phyloP scores from a whole-genome alignment of 805 yeast genomes.

The Diddensiella santjacobensis region DNA sequence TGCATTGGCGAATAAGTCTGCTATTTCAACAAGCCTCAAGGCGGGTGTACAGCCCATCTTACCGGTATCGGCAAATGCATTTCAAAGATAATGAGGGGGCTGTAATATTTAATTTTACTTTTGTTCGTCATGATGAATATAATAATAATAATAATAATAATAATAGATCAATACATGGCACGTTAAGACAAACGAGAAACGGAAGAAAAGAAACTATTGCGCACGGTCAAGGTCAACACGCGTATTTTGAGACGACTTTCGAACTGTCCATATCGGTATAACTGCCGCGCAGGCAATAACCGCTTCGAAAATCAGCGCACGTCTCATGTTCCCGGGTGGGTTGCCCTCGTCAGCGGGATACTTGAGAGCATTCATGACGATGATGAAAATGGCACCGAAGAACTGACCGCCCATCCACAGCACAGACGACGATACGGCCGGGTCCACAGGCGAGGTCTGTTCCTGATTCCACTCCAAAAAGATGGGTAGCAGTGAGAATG shows the following conservation, averaged over 20 bases:
- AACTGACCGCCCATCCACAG: conserved; percentile 34
- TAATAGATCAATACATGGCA: not conserved
- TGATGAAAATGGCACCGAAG: conserved; percentile 33
- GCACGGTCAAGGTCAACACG: conserved; percentile 21
- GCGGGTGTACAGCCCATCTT: not conserved
- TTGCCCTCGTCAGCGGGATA: conserved; percentile 25
- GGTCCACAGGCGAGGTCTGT: conserved; percentile 33
- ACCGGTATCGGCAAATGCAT: not conserved
- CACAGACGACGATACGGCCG: conserved; percentile 30
- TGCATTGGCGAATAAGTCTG: not conserved
- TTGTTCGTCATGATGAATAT: not conserved
- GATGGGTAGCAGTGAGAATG: conserved; percentile 32
- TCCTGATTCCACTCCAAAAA: conserved; percentile 34
- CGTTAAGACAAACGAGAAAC: not conserved
- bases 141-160: not conserved
- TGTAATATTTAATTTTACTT: too few relatives aligned
- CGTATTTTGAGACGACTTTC: conserved; percentile 10
- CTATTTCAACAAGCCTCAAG: not conserved
- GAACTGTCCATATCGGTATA: conserved; percentile 25
- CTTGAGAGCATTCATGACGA: conserved; percentile 32
- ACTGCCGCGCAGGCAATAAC: conserved; percentile 29
- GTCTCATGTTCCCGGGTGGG: conserved; percentile 33
- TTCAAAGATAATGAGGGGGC: not conserved
- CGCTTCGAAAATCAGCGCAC: conserved; percentile 33
- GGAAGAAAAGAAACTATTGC: not conserved